phyloP scores from a whole-genome alignment of 176 grass and related monocot species.

The Cocos nucifera region DNA sequence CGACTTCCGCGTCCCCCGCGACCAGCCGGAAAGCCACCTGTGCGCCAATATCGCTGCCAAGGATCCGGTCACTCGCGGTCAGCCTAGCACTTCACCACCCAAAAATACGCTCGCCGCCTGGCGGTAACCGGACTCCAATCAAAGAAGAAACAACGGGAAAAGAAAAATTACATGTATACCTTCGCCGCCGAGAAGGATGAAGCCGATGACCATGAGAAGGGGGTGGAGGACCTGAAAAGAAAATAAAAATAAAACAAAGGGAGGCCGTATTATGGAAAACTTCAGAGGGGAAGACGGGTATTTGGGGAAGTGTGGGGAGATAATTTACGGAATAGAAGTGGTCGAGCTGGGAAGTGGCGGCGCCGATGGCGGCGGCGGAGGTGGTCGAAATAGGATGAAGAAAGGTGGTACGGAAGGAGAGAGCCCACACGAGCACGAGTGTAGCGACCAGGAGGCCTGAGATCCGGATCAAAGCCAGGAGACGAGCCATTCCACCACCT shows the following conservation, averaged over 20 bases:
- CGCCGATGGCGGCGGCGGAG: not conserved
- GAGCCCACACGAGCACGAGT: constrained; percentile 7
- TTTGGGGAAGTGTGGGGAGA: not conserved
- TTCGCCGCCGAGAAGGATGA: constrained; percentile 3
- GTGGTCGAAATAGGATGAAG: not conserved
- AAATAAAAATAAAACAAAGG: not conserved
- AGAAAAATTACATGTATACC: not conserved
- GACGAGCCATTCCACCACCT: no score
- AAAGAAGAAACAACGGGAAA: no score
- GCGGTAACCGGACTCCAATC: no score
- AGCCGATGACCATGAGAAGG: constrained; percentile 7
- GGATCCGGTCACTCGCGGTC: not conserved
- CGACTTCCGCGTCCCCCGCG: not conserved
- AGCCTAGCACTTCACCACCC: no score
- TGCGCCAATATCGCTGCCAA: not conserved
- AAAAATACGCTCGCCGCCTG: no score
- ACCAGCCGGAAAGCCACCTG: not conserved
- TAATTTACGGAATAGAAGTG: not conserved
- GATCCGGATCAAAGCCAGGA: no score
- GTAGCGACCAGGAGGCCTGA: not conserved
- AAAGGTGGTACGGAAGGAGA: constrained; percentile 7
- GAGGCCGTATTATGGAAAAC: not conserved
- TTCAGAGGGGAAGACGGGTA: not conserved
- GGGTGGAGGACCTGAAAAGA: constrained; percentile 1
- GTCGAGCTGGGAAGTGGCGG: not conserved